These are phyloP conservation scores for Cryomyces minteri DNA, from an alignment of 495 filamentous ascomycete genomes.

Conservation along the genomic window DNA sequence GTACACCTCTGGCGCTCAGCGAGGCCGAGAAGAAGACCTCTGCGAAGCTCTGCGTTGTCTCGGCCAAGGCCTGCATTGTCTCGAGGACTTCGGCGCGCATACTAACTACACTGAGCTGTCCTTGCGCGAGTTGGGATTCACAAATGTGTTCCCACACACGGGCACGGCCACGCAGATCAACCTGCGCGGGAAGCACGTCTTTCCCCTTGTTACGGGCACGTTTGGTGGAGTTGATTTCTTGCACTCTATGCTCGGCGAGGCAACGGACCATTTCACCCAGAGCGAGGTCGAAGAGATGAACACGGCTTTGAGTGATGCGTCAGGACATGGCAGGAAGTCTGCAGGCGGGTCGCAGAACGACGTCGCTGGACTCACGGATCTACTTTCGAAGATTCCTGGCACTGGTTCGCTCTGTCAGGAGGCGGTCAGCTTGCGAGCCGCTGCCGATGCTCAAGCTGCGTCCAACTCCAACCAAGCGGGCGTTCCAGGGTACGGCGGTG, in stretches of 20 bases:
- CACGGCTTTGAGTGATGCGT: slow-evolving; percentile 44
- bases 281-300: slow-evolving; percentile 87
- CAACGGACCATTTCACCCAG: slow-evolving; percentile 88
- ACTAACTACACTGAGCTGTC: slow-evolving; percentile 86
- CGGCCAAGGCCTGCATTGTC: slow-evolving; percentile 79
- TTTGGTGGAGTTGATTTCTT: slow-evolving; percentile 95
- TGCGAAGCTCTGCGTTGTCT: slow-evolving; percentile 78
- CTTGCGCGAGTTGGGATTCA: slow-evolving; percentile 68
- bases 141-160: slow-evolving; percentile 69
- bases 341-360: slow-evolving; percentile 10
- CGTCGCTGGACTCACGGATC: slow-evolving; percentile 40
- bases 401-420: slow-evolving; percentile 60
- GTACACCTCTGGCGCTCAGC: slow-evolving; percentile 53
- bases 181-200: slow-evolving; percentile 54
- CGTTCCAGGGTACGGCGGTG: slow-evolving; percentile 8
- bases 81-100: slow-evolving; percentile 93
- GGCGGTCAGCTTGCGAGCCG: slow-evolving; percentile 54
- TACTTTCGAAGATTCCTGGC: slow-evolving; percentile 63
- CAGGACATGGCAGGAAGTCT: slow-evolving; percentile 28
- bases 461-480: slow-evolving; percentile 5
- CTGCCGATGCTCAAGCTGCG: slow-evolving; percentile 52
- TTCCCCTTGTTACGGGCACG: slow-evolving; percentile 76
- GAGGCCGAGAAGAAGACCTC: slow-evolving; percentile 67
- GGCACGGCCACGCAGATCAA: slow-evolving; percentile 59
- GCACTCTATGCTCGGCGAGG: slow-evolving; percentile 91